Base-by-base conservation (phyloP, 768 basidiomycete species). In the Piloderma croceum region DNA sequence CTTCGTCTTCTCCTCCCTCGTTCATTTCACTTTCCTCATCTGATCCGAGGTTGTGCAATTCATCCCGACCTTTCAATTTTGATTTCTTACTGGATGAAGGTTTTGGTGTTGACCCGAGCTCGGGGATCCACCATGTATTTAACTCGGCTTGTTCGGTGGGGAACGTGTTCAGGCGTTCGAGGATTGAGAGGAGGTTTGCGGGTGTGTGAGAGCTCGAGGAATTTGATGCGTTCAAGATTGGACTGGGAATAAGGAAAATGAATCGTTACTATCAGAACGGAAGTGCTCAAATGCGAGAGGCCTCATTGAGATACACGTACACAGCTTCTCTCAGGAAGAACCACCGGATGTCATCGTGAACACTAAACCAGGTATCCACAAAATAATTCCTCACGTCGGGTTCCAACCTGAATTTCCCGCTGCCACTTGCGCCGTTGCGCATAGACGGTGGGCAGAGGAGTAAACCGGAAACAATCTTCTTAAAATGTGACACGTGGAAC, bases 261-360 rank as follows among this genome's bases (percentile, higher is more conserved):
- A 7, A 18, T 18, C 18, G 20, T 35, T 10, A 60, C 41, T 32
- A 58, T 47, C 23, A 60, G 53, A 32, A 60, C n/a, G n/a, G n/a
- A n/a, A n/a, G n/a, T n/a, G n/a, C n/a, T n/a, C n/a, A n/a, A n/a
- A n/a, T n/a, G n/a, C n/a, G n/a, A n/a, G n/a, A n/a, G n/a, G n/a
- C n/a, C n/a, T n/a, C n/a, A 39, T 18, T 15, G 24, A 12, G 12
- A 35, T 20, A 36, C 5, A 65, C 75, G 43, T 59, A 85, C 89
- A 70, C 75, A 40, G 84, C 70, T 53, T 91, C 86, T 31, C 83
- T 74, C 24, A 94, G 71, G 66, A 90, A 91, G 65, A 85, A 88
- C 86, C 86, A 93, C 43, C 90, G 76, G 23, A 93, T 66, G 52
- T 94, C 90, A 52, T 90, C 85, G 56, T 86, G 55, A 10, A 84